phyloP scores from a whole-genome alignment of 352 stramenopile species.

The Globisporangium canariense region DNA sequence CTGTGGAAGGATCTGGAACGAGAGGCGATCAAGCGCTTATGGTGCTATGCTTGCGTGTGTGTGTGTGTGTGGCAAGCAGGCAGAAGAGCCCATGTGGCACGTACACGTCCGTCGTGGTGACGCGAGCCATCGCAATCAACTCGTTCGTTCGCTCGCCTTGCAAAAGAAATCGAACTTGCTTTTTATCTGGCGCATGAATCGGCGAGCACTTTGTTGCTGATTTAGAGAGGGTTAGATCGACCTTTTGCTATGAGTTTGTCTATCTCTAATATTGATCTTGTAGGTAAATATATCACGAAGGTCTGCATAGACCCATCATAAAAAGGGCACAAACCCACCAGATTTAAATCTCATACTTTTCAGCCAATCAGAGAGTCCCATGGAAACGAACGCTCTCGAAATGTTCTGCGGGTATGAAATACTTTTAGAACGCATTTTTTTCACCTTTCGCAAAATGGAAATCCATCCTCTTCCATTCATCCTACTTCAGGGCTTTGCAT shows the following conservation, averaged over 20 bases:
- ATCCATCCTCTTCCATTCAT: not conserved
- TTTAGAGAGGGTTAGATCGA: not conserved
- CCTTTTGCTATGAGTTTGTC: not conserved
- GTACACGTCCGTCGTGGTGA: not conserved
- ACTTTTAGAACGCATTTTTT: conserved; percentile 1
- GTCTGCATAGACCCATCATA: no score
- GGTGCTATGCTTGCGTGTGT: conserved; percentile 8
- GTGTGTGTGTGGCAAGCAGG: not conserved
- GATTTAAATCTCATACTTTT: not conserved
- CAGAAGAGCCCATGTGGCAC: not conserved
- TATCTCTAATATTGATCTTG: not conserved
- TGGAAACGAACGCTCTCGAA: not conserved
- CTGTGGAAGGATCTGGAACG: conserved; percentile 26
- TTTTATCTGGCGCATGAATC: not conserved
- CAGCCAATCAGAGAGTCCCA: conserved; percentile 4
- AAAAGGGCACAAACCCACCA: no score
- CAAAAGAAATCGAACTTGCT: conserved; percentile 5
- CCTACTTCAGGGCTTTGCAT: no score
- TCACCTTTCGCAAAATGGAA: not conserved
- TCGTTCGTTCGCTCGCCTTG: not conserved
- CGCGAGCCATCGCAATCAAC: not conserved
- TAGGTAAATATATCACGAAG: not conserved
- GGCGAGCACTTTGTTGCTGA: not conserved
- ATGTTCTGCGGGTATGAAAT: not conserved
- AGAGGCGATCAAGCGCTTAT: conserved; percentile 18